A percentile compares a stretch with the other conserved stretches of the same genome.
Conservation (phyloP, 257 asterid species). For the Solanum paucissectum region DNA sequence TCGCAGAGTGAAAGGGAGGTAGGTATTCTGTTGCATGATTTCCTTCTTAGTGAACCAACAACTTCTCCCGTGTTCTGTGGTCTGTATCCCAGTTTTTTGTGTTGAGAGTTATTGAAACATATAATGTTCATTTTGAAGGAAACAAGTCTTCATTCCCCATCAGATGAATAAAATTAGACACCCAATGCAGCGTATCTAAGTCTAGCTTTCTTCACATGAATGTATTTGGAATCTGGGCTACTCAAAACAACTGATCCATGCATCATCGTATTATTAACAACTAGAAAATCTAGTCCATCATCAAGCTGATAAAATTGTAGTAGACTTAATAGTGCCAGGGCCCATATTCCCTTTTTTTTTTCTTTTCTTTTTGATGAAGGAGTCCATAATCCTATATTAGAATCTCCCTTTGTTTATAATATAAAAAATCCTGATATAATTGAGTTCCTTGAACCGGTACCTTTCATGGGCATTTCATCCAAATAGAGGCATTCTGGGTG, state of each 20-base stretch:
- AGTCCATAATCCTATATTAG: too few species aligned
- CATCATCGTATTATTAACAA: too few species aligned
- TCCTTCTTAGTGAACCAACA: background rate
- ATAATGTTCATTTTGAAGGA: background rate
- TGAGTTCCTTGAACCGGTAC: background rate
- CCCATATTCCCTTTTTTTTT: too few species aligned
- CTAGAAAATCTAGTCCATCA: too few species aligned
- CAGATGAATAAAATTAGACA: background rate
- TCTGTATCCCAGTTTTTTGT: background rate
- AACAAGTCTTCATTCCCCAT: background rate
- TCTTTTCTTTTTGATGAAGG: too few species aligned
- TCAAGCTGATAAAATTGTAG: too few species aligned
- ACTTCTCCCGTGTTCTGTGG: background rate
- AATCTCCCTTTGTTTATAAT: too few species aligned
- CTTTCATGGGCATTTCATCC: background rate
- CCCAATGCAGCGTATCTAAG: background rate
- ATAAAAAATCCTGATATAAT: too few species aligned
- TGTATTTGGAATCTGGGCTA: too few species aligned
- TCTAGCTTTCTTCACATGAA: too few species aligned
- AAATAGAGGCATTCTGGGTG: background rate
- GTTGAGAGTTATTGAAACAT: background rate
- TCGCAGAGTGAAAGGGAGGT: slow-evolving; percentile 88
- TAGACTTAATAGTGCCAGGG: too few species aligned
- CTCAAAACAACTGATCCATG: too few species aligned
- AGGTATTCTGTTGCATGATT: background rate